Evolutionary conservation across 2,329 filamentous ascomycete species (phyloP), one percentile per base, ranked within the genome.

Genomic region (Fusarium anguioides): DNA sequence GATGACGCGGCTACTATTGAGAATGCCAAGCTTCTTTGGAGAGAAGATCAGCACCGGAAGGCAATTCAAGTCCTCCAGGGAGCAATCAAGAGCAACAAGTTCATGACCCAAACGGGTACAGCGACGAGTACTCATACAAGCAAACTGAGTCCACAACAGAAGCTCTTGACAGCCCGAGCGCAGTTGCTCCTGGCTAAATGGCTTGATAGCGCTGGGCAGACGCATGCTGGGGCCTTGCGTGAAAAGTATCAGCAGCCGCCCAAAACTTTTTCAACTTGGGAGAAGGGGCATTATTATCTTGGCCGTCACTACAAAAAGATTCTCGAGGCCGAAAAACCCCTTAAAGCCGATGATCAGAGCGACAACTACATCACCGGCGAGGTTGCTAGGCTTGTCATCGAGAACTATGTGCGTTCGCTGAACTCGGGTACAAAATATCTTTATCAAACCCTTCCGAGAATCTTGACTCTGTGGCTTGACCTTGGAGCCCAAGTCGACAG

Each of bases 281-380:
- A 99, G 76, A 98, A 97, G 78, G 94, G 93, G 0, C 95, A 98
- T 75, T 99, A 98, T 77, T 97, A 97, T 76, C 86, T 99, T 11
- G 96, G 96, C 7, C 93, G 95, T 44, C 94, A 98, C 78, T 99
- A 99, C 84, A 96, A 97, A 77, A 99, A 97, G 78, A 86, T 98
- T 6, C 82, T 97, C 5, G 95, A 98, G 72, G 92, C 93, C 0
- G 94, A 98, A 76, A 94, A 93, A 77, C 82, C 86, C 3, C 86
- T 97, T 50, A 89, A 91, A 35, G 83, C 87, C 18, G 87, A 90
- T 26, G 94, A 94, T 66, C 94, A 97, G 77, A 89, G 86, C 39
- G 90, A 94, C 52, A 84, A 87, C 60, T 94, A 89, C 72, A 80
- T 96, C 54, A 92, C 87, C 12, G 96, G 96, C 36, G 94, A 97